phyloP scores from a whole-genome alignment of 768 basidiomycete genomes.

The Crassisporium funariophilum region DNA sequence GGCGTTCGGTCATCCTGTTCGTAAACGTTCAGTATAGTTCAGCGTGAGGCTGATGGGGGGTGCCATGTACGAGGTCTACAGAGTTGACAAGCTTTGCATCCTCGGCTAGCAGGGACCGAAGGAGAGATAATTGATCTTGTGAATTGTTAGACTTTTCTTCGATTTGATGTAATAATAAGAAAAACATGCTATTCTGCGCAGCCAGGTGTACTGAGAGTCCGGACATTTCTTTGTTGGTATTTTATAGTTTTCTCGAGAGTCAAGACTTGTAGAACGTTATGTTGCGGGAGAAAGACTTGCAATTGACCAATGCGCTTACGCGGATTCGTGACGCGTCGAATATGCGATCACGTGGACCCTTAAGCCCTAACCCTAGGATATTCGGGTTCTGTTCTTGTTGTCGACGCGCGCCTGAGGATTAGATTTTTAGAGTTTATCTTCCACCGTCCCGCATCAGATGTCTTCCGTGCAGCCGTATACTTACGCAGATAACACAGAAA shows the following conservation, averaged over 20 bases:
- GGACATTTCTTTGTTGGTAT: slow-evolving; percentile 36
- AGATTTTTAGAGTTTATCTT: slow-evolving; percentile 1
- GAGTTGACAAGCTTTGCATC: slow-evolving; percentile 63
- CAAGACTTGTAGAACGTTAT: not conserved
- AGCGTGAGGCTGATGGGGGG: slow-evolving; percentile 2
- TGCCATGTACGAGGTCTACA: slow-evolving; percentile 56
- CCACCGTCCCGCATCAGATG: slow-evolving; percentile 18
- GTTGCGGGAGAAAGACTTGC: slow-evolving; percentile 1
- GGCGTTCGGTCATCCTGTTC: slow-evolving; percentile 76
- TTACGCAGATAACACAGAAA: slow-evolving; percentile 26
- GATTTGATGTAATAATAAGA: slow-evolving; percentile 5
- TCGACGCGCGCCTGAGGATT: too few species aligned
- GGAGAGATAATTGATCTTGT: slow-evolving; percentile 70
- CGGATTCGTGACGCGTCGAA: too few species aligned
- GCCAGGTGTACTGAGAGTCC: slow-evolving; percentile 60
- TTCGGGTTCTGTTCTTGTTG: too few species aligned
- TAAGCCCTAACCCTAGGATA: slow-evolving; percentile 4
- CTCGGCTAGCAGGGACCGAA: slow-evolving; percentile 64
- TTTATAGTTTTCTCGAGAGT: not conserved
- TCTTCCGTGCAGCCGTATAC: slow-evolving; percentile 28
- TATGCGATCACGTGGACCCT: slow-evolving; percentile 16
- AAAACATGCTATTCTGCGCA: slow-evolving; percentile 62
- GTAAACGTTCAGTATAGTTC: slow-evolving; percentile 9
- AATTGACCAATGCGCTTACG: slow-evolving; percentile 9
- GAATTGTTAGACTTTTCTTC: not conserved